Base-by-base conservation (phyloP, 805 yeast species). In the Starmera caribaea region DNA sequence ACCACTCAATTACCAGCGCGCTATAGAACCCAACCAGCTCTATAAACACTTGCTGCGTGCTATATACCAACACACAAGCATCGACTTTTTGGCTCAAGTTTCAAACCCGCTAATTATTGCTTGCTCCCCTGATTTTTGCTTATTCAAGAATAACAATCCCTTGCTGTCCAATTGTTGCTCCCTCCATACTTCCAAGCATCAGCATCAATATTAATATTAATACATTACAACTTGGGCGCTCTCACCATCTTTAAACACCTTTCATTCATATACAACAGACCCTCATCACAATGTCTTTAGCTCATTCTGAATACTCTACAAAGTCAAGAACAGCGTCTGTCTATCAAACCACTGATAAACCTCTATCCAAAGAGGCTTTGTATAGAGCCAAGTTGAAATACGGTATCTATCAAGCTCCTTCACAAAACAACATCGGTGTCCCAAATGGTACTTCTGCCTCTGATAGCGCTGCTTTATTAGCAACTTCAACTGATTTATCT, bases 401-500 rank as follows among this genome's bases (percentile, higher is more conserved):
- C 49, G 89, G 89, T 26, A 66, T 75, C 30, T 81, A 66, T 61
- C 62, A 66, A 35, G 63, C 69, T 47, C 82, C 74, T 36, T 74
- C 59, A 54, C 68, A 37, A 45, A 44, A 47, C 4, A 61, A 69
- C 10, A 61, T 77, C 6, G 89, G 90, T n/a, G 82, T 81, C 27
- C 69, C 74, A 44, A 69, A 79, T 42, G 68, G 74, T 33, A 50
- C 56, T 9, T 41, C 45, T 16, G 85, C 88, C 26, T 73, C 85
- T 13, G 87, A 79, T 54, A 74, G 82, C 6, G 90, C 94, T 37
- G 92, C 92, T 1, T 63, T 81, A 39, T 65, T 81, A 45, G 94
- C 92, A 2, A 74, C 84, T 7, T 73, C 78, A 11, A 62, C 82
- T 3, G 83, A 78, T 56, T 66, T 79, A 35, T 69, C 77, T 3